Conservation (phyloP, 352 stramenopile species). For the Phytophthora capsici region DNA sequence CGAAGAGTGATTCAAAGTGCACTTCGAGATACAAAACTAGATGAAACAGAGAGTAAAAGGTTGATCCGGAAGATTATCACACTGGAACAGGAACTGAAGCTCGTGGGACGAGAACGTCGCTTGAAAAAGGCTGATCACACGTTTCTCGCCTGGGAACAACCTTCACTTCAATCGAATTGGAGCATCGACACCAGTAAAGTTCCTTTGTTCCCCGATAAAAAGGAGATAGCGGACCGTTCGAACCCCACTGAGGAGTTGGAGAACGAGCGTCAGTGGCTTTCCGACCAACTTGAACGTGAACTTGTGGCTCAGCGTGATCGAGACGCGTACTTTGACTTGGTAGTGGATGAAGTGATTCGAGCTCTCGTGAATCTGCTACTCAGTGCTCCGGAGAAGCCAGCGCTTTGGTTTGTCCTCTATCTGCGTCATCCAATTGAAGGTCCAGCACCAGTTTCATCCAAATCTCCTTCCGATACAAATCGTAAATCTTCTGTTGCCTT, state of each 20-base stretch:
- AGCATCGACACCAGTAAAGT: constrained; percentile 46
- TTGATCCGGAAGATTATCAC: constrained; percentile 48
- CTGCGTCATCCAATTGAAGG: constrained; percentile 18
- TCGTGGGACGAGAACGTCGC: constrained; percentile 43
- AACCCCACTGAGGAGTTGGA: not conserved
- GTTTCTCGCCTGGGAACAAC: constrained; percentile 46
- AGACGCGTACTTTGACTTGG: constrained; percentile 50
- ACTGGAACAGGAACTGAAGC: constrained; percentile 44
- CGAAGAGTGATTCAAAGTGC: constrained; percentile 64
- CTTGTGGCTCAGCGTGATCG: constrained; percentile 45
- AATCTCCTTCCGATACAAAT: not conserved
- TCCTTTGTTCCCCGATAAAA: constrained; percentile 26
- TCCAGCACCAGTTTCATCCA: not conserved
- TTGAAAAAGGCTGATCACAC: constrained; percentile 42
- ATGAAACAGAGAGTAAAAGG: constrained; percentile 57
- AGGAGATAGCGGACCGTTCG: not conserved
- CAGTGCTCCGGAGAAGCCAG: constrained; percentile 39
- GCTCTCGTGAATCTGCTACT: constrained; percentile 56
- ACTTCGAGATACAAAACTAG: constrained; percentile 54
- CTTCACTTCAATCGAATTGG: constrained; percentile 52
- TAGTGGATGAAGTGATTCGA: constrained; percentile 46
- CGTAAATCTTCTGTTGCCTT: constrained; percentile 22
- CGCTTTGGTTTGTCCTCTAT: constrained; percentile 57
- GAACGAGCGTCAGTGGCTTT: constrained; percentile 9
- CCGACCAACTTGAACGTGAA: constrained; percentile 18